Evolutionary conservation across 768 basidiomycete species (phyloP).

Genomic region (Lentinula guzmanii): DNA sequence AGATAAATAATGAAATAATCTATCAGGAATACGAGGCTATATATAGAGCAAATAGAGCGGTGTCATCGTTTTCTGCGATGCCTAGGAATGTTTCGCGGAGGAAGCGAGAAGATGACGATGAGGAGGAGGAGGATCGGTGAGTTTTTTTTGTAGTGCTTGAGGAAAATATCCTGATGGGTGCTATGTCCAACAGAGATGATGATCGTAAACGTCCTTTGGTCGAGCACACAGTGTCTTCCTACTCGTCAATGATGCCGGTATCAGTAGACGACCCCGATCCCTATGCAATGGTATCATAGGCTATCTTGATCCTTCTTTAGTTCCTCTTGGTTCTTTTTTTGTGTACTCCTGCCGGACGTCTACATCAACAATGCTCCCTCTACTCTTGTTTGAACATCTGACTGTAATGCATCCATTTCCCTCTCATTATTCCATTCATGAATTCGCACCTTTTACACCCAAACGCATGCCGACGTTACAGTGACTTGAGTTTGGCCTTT

Average conservation of each 20-base stretch:
- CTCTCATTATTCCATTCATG: background rate
- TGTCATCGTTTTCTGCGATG: conserved; percentile 49
- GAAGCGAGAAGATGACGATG: conserved; percentile 74
- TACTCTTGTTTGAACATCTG: background rate
- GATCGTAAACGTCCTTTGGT: conserved; percentile 43
- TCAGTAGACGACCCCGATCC: conserved; percentile 25
- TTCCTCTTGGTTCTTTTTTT: background rate
- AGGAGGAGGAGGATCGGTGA: conserved; percentile 19
- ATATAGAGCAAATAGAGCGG: conserved; percentile 70
- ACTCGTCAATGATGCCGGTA: background rate
- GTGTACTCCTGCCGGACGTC: background rate
- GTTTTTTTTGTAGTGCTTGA: background rate
- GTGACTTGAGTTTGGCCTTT: conserved; percentile 73
- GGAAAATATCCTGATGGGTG: conserved; percentile 8
- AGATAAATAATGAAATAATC: background rate
- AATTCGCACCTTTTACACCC: conserved; percentile 5
- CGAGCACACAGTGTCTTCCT: conserved; percentile 17
- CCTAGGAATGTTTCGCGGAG: conserved; percentile 46
- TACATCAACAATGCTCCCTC: background rate
- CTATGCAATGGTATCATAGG: conserved; percentile 46
- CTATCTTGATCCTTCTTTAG: background rate
- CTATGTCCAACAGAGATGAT: conserved; percentile 27
- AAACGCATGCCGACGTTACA: conserved; percentile 34
- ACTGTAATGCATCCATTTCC: background rate
- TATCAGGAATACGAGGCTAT: conserved; percentile 88